Evolutionary conservation across 805 yeast genomes (phyloP), one percentile per base, ranked within the genome.

Genomic region (Deakozyma indianensis): DNA sequence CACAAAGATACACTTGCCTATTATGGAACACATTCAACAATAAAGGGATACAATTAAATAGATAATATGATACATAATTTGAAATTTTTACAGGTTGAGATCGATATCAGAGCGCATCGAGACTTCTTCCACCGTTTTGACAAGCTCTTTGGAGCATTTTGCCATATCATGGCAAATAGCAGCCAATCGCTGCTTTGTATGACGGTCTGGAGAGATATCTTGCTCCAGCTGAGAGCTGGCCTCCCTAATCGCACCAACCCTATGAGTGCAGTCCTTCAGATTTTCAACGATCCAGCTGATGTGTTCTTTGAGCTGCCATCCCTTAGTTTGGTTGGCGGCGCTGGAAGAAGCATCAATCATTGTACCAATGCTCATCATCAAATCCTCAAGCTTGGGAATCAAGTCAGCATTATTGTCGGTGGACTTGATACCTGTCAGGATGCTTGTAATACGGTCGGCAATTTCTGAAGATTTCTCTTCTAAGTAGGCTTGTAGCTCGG

Each of bases 121-220:
- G 22, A 95, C 95, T 59, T 88, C 96, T 60, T 90, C 96, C 3
- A 90, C 96, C 1, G 95, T 84, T 66, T 88, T 88, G 20, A 90
- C 97, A 58, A 90, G 72, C 62, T 90, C 97, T 62, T 88, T 90
- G 3, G 96, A 90, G 61, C 94, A 83, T 63, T 90, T 87, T 22
- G 96, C 96, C 65, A 90, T 84, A 61, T 90, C 97, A 66, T 87
- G 90, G 23, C 95, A 90, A 53, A 88, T 82, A 2, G 96, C 96
- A 0, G 97, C 97, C 52, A 90, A 74, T 56, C 96, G 75, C 63
- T 90, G 96, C 63, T 85, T 85, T 61, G 83, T 82, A 2, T 46
- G 43, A 4, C 56, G 53, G 58, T 86, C 94, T 1, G 96, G 96
- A 58, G 73, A 78, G 18, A 66, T 63, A 23, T 59, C 60, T 22